These are phyloP conservation scores for Sphaerulina musiva DNA, from an alignment of 2,329 filamentous ascomycete species.

Conservation along the genomic window DNA sequence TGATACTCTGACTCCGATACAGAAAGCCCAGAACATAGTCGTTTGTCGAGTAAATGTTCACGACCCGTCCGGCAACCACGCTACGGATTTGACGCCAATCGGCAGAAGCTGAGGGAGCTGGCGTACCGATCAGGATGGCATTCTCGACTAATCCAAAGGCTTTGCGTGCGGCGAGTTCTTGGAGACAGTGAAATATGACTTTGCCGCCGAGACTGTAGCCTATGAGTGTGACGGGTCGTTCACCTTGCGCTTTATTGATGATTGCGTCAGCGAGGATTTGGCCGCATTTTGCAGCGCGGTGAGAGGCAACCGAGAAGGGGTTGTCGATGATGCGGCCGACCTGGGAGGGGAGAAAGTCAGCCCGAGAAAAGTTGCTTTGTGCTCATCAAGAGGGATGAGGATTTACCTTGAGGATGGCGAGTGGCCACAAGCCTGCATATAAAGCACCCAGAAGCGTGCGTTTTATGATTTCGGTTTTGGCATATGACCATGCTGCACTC, in stretches of 20 bases:
- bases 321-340: conserved; percentile 39
- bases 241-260: conserved; percentile 39
- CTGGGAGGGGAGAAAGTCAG: background rate
- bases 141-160: conserved; percentile 81
- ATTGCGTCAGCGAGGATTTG: conserved; percentile 38
- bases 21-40: conserved; percentile 83
- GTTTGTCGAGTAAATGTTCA: conserved; percentile 83
- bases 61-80: conserved; percentile 72
- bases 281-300: conserved; percentile 36
- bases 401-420: conserved; percentile 39
- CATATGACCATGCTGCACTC: conserved; percentile 71
- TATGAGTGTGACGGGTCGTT: conserved; percentile 36
- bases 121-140: conserved; percentile 74
- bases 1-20: conserved; percentile 75
- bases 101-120: conserved; percentile 62
- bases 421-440: conserved; percentile 45
- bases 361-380: background rate
- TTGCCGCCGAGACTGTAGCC: conserved; percentile 39
- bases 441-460: conserved; percentile 46
- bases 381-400: background rate
- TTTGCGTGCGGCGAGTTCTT: conserved; percentile 65
- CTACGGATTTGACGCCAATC: conserved; percentile 72
- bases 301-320: conserved; percentile 36
- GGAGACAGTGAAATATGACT: conserved; percentile 75
- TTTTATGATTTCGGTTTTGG: conserved; percentile 68